Base-by-base conservation (phyloP, 2,329 filamentous ascomycete species). In the Scortechinia acanthostroma region DNA sequence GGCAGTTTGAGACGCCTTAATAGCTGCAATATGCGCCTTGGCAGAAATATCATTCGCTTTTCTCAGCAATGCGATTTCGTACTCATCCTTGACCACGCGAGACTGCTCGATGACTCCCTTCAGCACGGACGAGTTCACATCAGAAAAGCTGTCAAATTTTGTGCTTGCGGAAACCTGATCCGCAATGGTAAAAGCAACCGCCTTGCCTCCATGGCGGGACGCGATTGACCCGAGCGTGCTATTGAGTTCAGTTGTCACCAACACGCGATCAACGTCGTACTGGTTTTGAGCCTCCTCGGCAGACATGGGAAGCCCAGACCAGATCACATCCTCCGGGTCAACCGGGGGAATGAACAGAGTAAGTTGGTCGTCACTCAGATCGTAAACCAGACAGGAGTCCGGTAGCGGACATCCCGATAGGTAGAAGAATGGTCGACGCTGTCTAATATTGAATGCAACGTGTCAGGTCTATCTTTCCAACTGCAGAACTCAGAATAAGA, bases 361-460 rank as follows among this genome's bases (percentile, higher is more conserved):
- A 33, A 91, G 77, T 54, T 81, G 80, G 51, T 81, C 76, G 42
- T 78, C 74, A 42, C 76, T 70, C 47, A 95, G 83, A 52, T 95
- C 84, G 70, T 96, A 95, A 46, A 84, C 76, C 48, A 89, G 77
- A 59, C 83, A 83, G 55, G 85, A 85, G 63, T 96, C 90, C 48
- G 91, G 77, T 22, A 94, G 74, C 50, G 82, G 52, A 58, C 83
- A 94, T 54, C 93, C 93, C 20, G 88, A 91, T 40, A 97, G 73
- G 65, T 98, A 98, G 77, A 87, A 96, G 70, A 98, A 98, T 63
- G 82, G 88, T 46, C 93, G 84, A 50, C 91, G 87, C 66, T 96
- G 91, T 52, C 88, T 90, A 53, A n/a, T 10, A 30, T 30, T n/a
- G n/a, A 10, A 30, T 10, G 25, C 10, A 10, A 30, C 10, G 25